Conservation (phyloP, 2,329 filamentous ascomycete species). For the Cadophora sp. region DNA sequence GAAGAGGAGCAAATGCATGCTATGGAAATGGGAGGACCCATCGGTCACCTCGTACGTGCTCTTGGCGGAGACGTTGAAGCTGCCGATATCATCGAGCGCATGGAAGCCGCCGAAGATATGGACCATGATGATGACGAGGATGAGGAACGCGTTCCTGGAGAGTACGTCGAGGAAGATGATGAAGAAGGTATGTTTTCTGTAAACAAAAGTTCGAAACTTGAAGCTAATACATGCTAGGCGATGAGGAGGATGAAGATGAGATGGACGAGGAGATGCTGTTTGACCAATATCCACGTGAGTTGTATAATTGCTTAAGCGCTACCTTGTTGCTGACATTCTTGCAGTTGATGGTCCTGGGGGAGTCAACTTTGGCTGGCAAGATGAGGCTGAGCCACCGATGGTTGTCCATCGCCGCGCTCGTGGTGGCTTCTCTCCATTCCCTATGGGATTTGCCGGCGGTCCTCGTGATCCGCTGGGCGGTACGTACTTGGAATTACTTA, state of each 20-base stretch:
- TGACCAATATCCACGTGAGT: conserved; percentile 64
- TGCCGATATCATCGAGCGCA: conserved; percentile 46
- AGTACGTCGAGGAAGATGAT: conserved; percentile 63
- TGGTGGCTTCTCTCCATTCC: conserved; percentile 65
- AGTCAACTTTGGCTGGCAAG: conserved; percentile 63
- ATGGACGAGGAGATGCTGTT: conserved; percentile 71
- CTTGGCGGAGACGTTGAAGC: conserved; percentile 47
- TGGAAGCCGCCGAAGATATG: conserved; percentile 55
- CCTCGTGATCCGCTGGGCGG: conserved; percentile 61
- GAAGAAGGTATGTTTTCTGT: conserved; percentile 57
- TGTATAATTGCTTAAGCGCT: too few species aligned
- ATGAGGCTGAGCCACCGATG: conserved; percentile 57
- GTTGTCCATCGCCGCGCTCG: conserved; percentile 59
- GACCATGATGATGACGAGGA: conserved; percentile 49
- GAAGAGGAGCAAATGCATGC: conserved; percentile 58
- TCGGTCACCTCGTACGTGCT: conserved; percentile 62
- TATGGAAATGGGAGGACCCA: conserved; percentile 50
- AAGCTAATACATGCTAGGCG: conserved; percentile 46
- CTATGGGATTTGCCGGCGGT: conserved; percentile 61
- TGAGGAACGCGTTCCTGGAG: conserved; percentile 50
- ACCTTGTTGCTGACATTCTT: conserved; percentile 1
- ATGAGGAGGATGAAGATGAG: conserved; percentile 73
- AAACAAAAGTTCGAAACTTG: background rate
- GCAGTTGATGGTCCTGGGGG: conserved; percentile 38
- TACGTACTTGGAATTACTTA: conserved; percentile 42